Evolutionary conservation across 78 protist species (phyloP).

Genomic region (Anaeramoeba ignava): DNA sequence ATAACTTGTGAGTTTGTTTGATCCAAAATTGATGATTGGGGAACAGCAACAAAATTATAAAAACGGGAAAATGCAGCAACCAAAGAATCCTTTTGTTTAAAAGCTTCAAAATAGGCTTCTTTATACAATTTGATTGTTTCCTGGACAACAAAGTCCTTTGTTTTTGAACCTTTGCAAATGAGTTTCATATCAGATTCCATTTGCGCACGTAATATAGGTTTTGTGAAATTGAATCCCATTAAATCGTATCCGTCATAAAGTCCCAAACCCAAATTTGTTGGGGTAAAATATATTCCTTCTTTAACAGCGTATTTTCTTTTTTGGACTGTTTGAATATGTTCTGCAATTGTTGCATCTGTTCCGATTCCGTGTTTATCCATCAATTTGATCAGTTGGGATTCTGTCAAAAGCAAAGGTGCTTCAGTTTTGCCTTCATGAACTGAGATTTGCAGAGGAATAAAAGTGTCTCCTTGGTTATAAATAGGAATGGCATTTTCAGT

Average conservation of each 20-base stretch:
- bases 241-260: constrained; percentile 67
- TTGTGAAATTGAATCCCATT: constrained; percentile 65
- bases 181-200: neutral
- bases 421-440: constrained; percentile 57
- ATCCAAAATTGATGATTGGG: too few species aligned
- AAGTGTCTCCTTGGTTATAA: constrained; percentile 6
- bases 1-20: too few species aligned
- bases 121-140: neutral
- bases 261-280: constrained; percentile 70
- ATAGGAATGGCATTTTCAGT: constrained; percentile 53
- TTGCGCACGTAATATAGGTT: constrained; percentile 36
- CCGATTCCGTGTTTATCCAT: constrained; percentile 93
- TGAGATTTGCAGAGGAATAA: constrained; percentile 28
- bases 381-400: constrained; percentile 75
- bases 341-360: constrained; percentile 92
- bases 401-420: constrained; percentile 81
- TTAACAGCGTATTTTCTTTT: constrained; percentile 63
- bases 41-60: too few species aligned
- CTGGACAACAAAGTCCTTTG: neutral
- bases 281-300: constrained; percentile 25
- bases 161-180: neutral
- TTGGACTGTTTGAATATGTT: constrained; percentile 77
- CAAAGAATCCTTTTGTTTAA: neutral
- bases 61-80: neutral
- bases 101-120: neutral